Conservation (phyloP, 2,329 filamentous ascomycete species). For the Simplicillium aogashimaense region DNA sequence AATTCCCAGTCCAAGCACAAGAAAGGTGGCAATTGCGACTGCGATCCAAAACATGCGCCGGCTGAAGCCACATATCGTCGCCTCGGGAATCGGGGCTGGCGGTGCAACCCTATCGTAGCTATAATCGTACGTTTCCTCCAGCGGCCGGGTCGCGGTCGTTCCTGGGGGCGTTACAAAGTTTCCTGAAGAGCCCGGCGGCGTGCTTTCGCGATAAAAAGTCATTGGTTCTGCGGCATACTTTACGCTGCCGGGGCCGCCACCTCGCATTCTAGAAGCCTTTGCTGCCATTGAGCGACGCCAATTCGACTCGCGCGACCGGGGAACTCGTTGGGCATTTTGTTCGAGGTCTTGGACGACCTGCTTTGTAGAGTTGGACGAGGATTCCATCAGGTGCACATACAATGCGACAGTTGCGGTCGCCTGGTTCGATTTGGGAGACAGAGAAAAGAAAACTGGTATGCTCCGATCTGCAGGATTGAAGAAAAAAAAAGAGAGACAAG, state of each 20-base stretch:
- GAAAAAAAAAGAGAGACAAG: too few species aligned
- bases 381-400: too few species aligned
- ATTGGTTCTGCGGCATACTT: slow-evolving; percentile 9
- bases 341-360: too few species aligned
- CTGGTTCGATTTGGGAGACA: too few species aligned
- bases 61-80: slow-evolving; percentile 15
- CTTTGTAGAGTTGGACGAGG: too few species aligned
- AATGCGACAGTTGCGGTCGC: too few species aligned
- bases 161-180: slow-evolving; percentile 7
- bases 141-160: slow-evolving; percentile 6
- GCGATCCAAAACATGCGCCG: slow-evolving; percentile 5
- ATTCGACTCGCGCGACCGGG: too few species aligned
- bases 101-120: slow-evolving; percentile 13
- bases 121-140: slow-evolving; percentile 11
- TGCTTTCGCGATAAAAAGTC: slow-evolving; percentile 30
- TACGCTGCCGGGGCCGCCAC: neutral
- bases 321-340: too few species aligned
- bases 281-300: neutral
- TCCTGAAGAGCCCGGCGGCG: slow-evolving; percentile 16
- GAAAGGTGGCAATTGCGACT: neutral
- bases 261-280: slow-evolving; percentile 6
- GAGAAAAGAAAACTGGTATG: too few species aligned
- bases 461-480: too few species aligned
- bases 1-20: neutral
- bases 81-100: slow-evolving; percentile 12